These are phyloP conservation scores for Geotrichum aggregatum DNA, from an alignment of 1,139 yeast species.

Conservation along the genomic window DNA sequence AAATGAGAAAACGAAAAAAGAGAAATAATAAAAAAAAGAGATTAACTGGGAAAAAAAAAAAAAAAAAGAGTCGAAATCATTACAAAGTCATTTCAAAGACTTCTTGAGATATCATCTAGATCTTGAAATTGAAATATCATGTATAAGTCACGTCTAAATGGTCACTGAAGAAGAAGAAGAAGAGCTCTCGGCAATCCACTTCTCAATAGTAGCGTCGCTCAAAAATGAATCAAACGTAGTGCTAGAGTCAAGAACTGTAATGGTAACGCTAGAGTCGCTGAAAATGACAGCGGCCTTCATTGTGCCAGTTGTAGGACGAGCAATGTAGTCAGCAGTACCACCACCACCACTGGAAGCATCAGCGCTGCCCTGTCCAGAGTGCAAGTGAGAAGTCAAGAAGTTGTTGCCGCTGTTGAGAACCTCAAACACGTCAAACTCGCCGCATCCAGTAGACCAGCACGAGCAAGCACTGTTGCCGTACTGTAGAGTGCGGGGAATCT, in stretches of 20 bases:
- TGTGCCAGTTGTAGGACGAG: constrained; percentile 71
- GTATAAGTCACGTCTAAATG: constrained; percentile 3
- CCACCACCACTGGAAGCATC: constrained; percentile 49
- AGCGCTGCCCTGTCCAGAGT: constrained; percentile 70
- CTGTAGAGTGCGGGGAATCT: constrained; percentile 90
- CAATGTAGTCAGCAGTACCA: constrained; percentile 81
- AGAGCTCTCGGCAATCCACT: constrained; percentile 18
- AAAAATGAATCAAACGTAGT: constrained; percentile 15
- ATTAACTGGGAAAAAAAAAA: neutral
- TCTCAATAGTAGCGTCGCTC: constrained; percentile 4
- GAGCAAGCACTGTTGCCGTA: constrained; percentile 77
- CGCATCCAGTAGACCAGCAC: constrained; percentile 96
- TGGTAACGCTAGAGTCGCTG: constrained; percentile 18
- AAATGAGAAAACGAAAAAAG: neutral
- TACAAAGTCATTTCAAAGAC: neutral
- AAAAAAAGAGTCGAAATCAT: neutral
- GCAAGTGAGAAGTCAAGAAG: constrained; percentile 76
- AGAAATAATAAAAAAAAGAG: neutral
- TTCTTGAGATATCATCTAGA: neutral
- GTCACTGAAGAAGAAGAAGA: constrained; percentile 13
- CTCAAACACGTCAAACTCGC: constrained; percentile 92
- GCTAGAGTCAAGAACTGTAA: constrained; percentile 17
- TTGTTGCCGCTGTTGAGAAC: constrained; percentile 66
- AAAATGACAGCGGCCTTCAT: constrained; percentile 90
- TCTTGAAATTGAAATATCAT: neutral